These are phyloP conservation scores for Trypanosoma lewisi DNA, from an alignment of 208 protist species.

Conservation along the genomic window DNA sequence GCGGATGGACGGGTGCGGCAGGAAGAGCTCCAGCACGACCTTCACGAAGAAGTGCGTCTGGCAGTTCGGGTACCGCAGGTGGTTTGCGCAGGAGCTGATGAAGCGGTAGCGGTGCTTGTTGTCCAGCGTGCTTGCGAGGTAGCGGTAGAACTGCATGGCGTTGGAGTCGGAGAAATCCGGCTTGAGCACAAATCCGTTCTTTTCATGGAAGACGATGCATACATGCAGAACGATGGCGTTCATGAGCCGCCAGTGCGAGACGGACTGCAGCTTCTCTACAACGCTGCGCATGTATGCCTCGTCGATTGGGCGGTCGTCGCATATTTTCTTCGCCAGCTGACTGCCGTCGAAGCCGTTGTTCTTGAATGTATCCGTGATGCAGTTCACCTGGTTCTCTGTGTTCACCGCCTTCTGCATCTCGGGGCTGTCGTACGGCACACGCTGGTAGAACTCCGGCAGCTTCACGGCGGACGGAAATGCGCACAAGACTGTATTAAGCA, in stretches of 20 bases:
- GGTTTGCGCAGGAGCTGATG: slow-evolving; percentile 97
- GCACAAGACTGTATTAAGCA: slow-evolving; percentile 97
- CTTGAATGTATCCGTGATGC: slow-evolving; percentile 69
- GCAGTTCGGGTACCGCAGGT: slow-evolving; percentile 99
- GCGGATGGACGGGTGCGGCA: slow-evolving; percentile 54
- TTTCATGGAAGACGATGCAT: slow-evolving; percentile 70
- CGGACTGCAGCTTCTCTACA: slow-evolving; percentile 65
- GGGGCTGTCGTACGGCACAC: slow-evolving; percentile 78
- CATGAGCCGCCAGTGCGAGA: slow-evolving; percentile 80
- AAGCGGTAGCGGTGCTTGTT: slow-evolving; percentile 94
- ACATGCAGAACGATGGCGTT: slow-evolving; percentile 98
- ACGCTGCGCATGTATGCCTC: slow-evolving; percentile 30
- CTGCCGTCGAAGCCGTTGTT: slow-evolving; percentile 27
- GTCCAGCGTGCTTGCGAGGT: slow-evolving; percentile 91
- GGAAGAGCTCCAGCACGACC: slow-evolving; percentile 96
- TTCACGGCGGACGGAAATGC: slow-evolving; percentile 96
- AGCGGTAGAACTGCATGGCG: slow-evolving; percentile 95
- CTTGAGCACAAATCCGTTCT: slow-evolving; percentile 30
- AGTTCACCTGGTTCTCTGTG: slow-evolving; percentile 84
- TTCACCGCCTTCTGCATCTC: slow-evolving; percentile 87
- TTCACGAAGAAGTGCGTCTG: slow-evolving; percentile 99
- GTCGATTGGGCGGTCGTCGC: slow-evolving; percentile 38
- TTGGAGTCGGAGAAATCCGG: slow-evolving; percentile 51
- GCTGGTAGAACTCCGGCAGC: slow-evolving; percentile 93
- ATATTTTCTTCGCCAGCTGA: slow-evolving; percentile 57